A percentile compares a stretch with the other conserved stretches of the same genome.
Evolutionary conservation across 1,139 yeast genomes (phyloP).

Genomic region (Yamadazyma membranifaciens): DNA sequence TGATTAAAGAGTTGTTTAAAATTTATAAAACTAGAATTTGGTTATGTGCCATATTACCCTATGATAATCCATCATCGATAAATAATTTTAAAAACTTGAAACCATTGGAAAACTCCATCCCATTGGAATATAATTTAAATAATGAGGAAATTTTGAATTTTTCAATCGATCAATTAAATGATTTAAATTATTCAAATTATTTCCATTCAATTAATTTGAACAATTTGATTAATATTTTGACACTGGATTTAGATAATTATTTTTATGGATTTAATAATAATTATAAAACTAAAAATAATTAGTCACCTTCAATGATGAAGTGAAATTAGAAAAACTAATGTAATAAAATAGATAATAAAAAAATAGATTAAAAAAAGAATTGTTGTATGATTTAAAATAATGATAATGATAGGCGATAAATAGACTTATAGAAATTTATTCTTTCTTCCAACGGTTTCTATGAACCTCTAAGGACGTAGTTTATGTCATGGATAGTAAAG

Average conservation of each 20-base stretch:
- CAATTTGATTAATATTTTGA: slow-evolving; percentile 34
- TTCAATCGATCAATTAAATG: slow-evolving; percentile 37
- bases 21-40: slow-evolving; percentile 95
- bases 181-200: slow-evolving; percentile 36
- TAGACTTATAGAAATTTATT: slow-evolving; percentile 7
- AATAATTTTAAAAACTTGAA: slow-evolving; percentile 4
- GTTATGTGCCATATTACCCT: slow-evolving; percentile 80
- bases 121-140: slow-evolving; percentile 40
- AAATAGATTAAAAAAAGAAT: neutral
- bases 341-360: neutral
- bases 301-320: neutral
- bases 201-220: slow-evolving; percentile 43
- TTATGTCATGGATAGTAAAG: too few relatives aligned
- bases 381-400: slow-evolving; percentile 5
- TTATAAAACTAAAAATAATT: neutral
- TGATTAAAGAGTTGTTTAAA: slow-evolving; percentile 88
- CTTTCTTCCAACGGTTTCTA: neutral
- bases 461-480: too few relatives aligned
- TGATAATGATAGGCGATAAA: slow-evolving; percentile 10
- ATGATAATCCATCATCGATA: slow-evolving; percentile 33
- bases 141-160: slow-evolving; percentile 44
- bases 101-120: slow-evolving; percentile 24
- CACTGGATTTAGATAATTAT: slow-evolving; percentile 35
- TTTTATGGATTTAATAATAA: slow-evolving; percentile 42
- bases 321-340: neutral